Percentiles rank a stretch among this genome's conserved stretches.
Evolutionary conservation across 2,329 filamentous ascomycete genomes (phyloP).

Genomic region (Pyrenophora teres): DNA sequence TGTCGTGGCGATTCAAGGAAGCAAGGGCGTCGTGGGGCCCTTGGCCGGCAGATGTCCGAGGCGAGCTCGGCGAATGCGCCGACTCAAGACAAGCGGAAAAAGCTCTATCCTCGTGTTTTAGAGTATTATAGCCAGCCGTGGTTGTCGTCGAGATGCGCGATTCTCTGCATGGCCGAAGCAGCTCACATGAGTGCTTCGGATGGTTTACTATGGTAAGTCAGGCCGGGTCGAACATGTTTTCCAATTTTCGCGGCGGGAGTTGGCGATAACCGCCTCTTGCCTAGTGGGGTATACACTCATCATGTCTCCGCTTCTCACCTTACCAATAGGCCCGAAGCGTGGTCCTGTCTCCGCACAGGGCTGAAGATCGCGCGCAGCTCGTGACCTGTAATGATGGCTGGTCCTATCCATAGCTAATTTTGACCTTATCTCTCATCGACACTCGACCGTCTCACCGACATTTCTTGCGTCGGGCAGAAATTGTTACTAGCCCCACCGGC

Average conservation of each 20-base stretch:
- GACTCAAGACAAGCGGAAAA: constrained; percentile 5
- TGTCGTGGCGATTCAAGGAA: constrained; percentile 6
- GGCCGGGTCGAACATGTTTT: constrained; percentile 16
- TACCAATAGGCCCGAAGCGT: constrained; percentile 11
- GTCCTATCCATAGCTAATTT: not conserved
- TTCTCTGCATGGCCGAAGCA: constrained; percentile 19
- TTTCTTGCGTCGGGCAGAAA: constrained; percentile 31
- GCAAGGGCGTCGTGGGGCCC: constrained; percentile 2
- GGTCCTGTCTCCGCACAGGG: constrained; percentile 12
- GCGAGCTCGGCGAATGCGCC: not conserved
- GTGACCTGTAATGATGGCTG: constrained; percentile 3
- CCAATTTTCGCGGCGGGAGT: constrained; percentile 17
- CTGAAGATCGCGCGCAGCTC: constrained; percentile 12
- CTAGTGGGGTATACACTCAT: constrained; percentile 15
- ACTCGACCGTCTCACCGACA: constrained; percentile 35
- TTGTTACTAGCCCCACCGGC: constrained; percentile 23
- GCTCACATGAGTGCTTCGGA: constrained; percentile 12
- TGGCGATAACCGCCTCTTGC: constrained; percentile 24
- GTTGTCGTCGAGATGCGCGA: constrained; percentile 12
- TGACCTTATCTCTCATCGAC: constrained; percentile 10
- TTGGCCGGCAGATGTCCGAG: not conserved
- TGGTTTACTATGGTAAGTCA: constrained; percentile 8
- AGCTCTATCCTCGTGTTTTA: constrained; percentile 1
- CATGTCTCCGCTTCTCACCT: constrained; percentile 16
- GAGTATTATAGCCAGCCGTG: constrained; percentile 1